Percentiles rank a stretch among this genome's conserved stretches.
Conservation (phyloP, 129 eudicot genomes). For the Saussurea involucrata region DNA sequence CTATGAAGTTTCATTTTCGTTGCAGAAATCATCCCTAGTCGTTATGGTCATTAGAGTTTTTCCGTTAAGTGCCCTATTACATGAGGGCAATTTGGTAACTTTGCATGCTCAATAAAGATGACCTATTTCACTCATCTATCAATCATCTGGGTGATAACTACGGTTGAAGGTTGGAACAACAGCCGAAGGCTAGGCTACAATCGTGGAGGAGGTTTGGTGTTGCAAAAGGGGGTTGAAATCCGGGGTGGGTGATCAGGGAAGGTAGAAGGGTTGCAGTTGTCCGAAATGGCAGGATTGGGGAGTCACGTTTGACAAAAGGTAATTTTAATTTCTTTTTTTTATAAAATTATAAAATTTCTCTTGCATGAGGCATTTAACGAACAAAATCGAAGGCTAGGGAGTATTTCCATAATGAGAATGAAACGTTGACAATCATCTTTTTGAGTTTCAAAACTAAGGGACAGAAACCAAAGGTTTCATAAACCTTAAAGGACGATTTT, state of each 20-base stretch:
- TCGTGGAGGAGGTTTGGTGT: not conserved
- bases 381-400: not conserved
- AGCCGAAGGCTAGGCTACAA: not conserved
- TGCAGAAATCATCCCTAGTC: not conserved
- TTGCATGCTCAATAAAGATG: not conserved
- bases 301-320: not conserved
- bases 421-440: not conserved
- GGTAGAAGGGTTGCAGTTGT: not conserved
- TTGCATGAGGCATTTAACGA: not conserved
- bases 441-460: not conserved
- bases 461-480: not conserved
- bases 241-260: not conserved
- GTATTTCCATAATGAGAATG: not conserved
- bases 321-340: not conserved
- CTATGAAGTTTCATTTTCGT: not conserved
- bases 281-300: too few relatives aligned
- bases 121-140: too few relatives aligned
- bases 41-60: not conserved
- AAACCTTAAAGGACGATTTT: not conserved
- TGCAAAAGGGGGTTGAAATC: not conserved
- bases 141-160: too few relatives aligned
- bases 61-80: not conserved
- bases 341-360: not conserved
- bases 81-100: not conserved
- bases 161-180: not conserved